phyloP scores from a whole-genome alignment of 352 stramenopile genomes.

The Pythium scleroteichum region DNA sequence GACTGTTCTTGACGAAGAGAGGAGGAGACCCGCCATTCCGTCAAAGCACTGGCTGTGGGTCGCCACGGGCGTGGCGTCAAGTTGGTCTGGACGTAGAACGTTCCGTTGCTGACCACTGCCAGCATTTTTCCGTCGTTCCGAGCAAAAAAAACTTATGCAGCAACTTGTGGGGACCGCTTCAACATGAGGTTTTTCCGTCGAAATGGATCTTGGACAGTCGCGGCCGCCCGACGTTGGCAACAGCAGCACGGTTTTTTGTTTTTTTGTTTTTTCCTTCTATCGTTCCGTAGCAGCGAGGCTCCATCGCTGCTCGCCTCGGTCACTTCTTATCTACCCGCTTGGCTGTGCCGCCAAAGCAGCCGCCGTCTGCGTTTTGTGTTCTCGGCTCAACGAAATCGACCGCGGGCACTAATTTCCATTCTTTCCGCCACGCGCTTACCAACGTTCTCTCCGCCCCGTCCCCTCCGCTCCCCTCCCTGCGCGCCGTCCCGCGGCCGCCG shows the following conservation, averaged over 20 bases:
- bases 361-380: constrained; percentile 9
- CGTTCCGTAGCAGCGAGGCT: constrained; percentile 3
- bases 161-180: constrained; percentile 1
- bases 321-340: constrained; percentile 6
- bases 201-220: constrained; percentile 17
- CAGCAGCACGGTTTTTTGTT: too few species aligned
- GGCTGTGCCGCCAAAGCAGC: constrained; percentile 14
- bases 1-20: not conserved
- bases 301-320: constrained; percentile 4
- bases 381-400: constrained; percentile 6
- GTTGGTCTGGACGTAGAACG: not conserved
- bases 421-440: not conserved
- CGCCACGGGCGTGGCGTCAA: not conserved
- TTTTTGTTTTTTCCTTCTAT: constrained; percentile 8
- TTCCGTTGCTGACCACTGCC: constrained; percentile 3
- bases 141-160: constrained; percentile 2
- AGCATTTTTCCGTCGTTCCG: not conserved
- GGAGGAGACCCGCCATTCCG: not conserved
- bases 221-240: constrained; percentile 8
- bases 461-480: not conserved
- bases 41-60: not conserved
- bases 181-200: constrained; percentile 16
- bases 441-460: not conserved
- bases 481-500: not conserved
- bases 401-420: constrained; percentile 5